Evolutionary conservation across 768 basidiomycete genomes (phyloP).

Genomic region (Phylloporus rhodoxanthus): DNA sequence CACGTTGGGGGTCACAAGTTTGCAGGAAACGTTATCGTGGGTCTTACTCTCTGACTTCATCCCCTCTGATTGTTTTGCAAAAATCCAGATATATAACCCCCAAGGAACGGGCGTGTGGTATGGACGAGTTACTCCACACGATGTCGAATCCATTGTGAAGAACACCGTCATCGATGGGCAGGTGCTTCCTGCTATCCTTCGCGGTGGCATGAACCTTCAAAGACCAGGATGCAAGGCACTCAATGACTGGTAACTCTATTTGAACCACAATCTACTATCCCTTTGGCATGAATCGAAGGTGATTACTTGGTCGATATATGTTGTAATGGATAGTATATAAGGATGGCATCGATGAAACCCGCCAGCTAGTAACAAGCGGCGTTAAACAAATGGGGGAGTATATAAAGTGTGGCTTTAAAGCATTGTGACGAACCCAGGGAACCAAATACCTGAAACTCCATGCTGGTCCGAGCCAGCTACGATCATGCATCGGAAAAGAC

Average conservation of each 20-base stretch:
- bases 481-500: constrained; percentile 1
- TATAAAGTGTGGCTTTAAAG: constrained; percentile 4
- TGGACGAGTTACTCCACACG: constrained; percentile 86
- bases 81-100: constrained; percentile 75
- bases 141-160: constrained; percentile 78
- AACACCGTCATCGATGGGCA: constrained; percentile 84
- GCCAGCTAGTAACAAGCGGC: constrained; percentile 5
- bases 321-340: constrained; percentile 24
- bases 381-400: constrained; percentile 1
- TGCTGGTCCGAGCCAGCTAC: constrained; percentile 17
- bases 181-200: constrained; percentile 77
- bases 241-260: constrained; percentile 57
- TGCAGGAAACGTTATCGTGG: constrained; percentile 83
- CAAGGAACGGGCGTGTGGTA: constrained; percentile 88
- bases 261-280: neutral
- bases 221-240: constrained; percentile 62
- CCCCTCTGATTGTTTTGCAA: neutral
- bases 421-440: constrained; percentile 1
- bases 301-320: constrained; percentile 25
- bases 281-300: neutral
- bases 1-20: constrained; percentile 94
- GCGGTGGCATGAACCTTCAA: constrained; percentile 78
- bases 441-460: constrained; percentile 18
- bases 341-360: constrained; percentile 3
- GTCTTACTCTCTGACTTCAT: constrained; percentile 29